Evolutionary conservation across 2,329 filamentous ascomycete species (phyloP).

Genomic region (Aspergillus sp.): DNA sequence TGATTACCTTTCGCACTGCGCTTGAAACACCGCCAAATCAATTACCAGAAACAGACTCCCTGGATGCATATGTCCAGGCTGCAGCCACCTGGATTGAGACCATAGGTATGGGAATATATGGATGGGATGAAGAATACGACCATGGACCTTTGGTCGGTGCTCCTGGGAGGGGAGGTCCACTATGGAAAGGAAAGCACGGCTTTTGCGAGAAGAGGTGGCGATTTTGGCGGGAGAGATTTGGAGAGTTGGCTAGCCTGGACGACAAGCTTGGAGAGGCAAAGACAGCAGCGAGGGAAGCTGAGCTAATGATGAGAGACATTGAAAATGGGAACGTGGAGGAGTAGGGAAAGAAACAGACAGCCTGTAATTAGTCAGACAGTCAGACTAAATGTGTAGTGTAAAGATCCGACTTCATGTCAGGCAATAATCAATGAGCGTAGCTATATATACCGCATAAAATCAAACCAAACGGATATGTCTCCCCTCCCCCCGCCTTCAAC

Average conservation of each 20-base stretch:
- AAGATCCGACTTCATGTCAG: too few species aligned
- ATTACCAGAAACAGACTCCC: not conserved
- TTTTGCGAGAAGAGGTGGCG: conserved; percentile 7
- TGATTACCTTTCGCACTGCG: conserved; percentile 3
- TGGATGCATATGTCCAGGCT: conserved; percentile 6
- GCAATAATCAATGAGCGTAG: too few species aligned
- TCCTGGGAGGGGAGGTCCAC: conserved; percentile 5
- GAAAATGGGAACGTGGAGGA: conserved; percentile 4
- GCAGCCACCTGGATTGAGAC: conserved; percentile 9
- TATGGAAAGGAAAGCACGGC: conserved; percentile 8
- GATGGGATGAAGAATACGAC: conserved; percentile 6
- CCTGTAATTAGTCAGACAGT: too few species aligned
- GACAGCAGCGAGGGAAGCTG: conserved; percentile 3
- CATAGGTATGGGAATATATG: conserved; percentile 6
- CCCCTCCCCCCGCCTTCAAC: too few species aligned
- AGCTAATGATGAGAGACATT: conserved; percentile 8
- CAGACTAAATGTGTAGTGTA: too few species aligned
- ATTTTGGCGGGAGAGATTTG: conserved; percentile 8
- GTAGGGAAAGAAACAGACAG: too few species aligned
- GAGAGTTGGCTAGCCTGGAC: conserved; percentile 1
- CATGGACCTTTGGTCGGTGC: not conserved
- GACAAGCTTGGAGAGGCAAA: conserved; percentile 1
- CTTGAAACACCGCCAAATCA: conserved; percentile 4
- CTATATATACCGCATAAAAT: too few species aligned
- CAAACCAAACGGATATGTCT: too few species aligned